phyloP scores from a whole-genome alignment of 2,329 filamentous ascomycete species.

The Phyllosticta citriasiana region DNA sequence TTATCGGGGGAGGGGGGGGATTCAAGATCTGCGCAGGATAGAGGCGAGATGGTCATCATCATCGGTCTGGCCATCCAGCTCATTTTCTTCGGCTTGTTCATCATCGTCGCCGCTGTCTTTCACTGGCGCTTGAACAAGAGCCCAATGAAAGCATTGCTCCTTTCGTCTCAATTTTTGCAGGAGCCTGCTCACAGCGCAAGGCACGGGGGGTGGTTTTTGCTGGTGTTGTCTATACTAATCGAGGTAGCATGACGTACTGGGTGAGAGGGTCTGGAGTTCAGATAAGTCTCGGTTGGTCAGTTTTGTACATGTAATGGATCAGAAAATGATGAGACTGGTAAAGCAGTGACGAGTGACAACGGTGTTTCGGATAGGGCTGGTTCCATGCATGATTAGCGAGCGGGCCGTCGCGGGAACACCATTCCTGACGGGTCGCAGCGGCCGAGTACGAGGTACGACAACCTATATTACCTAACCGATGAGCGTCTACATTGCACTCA shows the following conservation, averaged over 20 bases:
- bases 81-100: constrained; percentile 23
- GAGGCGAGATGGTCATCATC: constrained; percentile 10
- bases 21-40: neutral
- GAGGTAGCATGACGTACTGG: neutral
- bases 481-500: neutral
- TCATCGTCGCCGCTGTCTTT: constrained; percentile 22
- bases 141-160: neutral
- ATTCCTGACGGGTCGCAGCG: neutral
- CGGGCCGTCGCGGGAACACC: neutral
- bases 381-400: neutral
- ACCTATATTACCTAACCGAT: neutral
- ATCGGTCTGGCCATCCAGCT: constrained; percentile 25
- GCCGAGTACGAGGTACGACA: neutral
- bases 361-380: neutral
- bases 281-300: neutral
- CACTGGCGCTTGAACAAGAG: constrained; percentile 13
- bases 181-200: neutral
- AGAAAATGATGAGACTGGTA: neutral
- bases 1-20: constrained; percentile 1
- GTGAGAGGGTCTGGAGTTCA: neutral
- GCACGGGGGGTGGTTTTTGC: neutral
- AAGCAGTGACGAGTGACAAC: neutral
- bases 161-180: neutral
- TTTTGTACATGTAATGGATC: neutral
- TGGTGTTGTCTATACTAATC: neutral